A percentile compares a stretch with the other conserved stretches of the same genome.
These are phyloP conservation scores for Pseudocercospora crystallina DNA, from an alignment of 2,329 filamentous ascomycete genomes.

Conservation along the genomic window DNA sequence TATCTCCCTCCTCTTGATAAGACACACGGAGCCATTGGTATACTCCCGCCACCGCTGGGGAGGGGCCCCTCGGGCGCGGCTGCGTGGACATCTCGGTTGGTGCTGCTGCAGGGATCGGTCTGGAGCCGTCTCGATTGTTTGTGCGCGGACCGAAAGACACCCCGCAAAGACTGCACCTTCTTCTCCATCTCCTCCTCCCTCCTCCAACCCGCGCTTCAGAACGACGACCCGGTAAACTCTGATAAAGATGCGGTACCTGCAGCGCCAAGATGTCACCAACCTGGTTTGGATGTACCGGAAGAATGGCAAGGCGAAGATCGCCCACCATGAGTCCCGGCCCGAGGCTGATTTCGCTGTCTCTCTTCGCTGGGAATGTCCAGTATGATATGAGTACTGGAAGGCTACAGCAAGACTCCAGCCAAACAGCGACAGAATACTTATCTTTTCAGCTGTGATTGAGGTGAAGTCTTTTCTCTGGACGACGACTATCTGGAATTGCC, in stretches of 20 bases:
- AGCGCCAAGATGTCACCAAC: conserved; percentile 7
- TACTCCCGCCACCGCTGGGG: conserved; percentile 5
- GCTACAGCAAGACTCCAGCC: too few species aligned
- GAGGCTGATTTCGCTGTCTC: not conserved
- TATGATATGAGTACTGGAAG: too few species aligned
- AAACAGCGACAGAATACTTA: too few species aligned
- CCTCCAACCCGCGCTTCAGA: not conserved
- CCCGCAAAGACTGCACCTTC: conserved; percentile 5
- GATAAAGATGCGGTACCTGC: conserved; percentile 16
- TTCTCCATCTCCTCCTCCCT: conserved; percentile 6
- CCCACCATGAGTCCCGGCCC: not conserved
- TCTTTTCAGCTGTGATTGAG: too few species aligned
- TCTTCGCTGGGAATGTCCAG: too few species aligned
- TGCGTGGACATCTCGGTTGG: conserved; percentile 8
- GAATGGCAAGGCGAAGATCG: conserved; percentile 1
- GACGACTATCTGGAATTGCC: too few species aligned
- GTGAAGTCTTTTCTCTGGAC: too few species aligned
- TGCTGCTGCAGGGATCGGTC: conserved; percentile 3
- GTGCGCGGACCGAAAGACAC: not conserved
- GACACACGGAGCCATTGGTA: conserved; percentile 3
- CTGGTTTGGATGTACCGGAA: not conserved
- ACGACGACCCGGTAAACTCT: conserved; percentile 12
- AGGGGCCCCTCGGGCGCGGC: conserved; percentile 1
- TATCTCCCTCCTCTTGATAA: conserved; percentile 15
- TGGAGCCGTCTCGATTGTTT: not conserved